phyloP scores from a whole-genome alignment of 75 land plant species.

The Ceratopteris richardii region DNA sequence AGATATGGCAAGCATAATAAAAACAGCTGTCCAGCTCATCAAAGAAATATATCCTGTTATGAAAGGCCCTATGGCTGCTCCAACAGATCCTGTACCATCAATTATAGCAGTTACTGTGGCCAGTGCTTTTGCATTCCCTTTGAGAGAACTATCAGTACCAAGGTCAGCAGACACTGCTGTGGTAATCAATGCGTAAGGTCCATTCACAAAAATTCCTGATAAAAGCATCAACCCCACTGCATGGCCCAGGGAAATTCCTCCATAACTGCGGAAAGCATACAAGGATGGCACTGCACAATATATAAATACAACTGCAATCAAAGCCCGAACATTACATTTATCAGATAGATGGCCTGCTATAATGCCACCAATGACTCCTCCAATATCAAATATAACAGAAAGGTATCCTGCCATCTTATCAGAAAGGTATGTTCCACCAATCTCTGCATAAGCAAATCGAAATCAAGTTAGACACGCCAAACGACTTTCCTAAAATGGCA shows the following conservation, averaged over 20 bases:
- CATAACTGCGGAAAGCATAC: conserved; percentile 20
- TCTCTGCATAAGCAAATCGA: conserved; percentile 5
- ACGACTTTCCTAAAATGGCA: conserved; percentile 1
- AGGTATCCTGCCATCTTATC: conserved; percentile 23
- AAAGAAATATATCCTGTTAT: conserved; percentile 20
- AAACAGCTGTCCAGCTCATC: conserved; percentile 34
- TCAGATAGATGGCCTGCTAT: conserved; percentile 33
- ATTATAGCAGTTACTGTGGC: conserved; percentile 30
- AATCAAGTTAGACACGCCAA: neutral
- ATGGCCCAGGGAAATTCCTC: conserved; percentile 7
- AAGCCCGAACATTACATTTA: conserved; percentile 25
- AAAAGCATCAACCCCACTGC: conserved; percentile 17
- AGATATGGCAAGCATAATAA: conserved; percentile 27
- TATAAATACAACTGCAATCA: conserved; percentile 23
- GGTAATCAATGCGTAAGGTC: conserved; percentile 29
- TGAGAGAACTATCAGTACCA: conserved; percentile 17
- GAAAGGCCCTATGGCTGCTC: conserved; percentile 22
- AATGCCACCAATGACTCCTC: conserved; percentile 28
- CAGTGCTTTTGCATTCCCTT: conserved; percentile 20
- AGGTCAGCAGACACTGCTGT: conserved; percentile 27
- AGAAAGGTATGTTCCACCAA: conserved; percentile 14
- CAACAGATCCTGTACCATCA: conserved; percentile 26
- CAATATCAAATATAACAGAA: conserved; percentile 32
- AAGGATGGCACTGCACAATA: conserved; percentile 28
- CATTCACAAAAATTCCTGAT: conserved; percentile 26